These are phyloP conservation scores for Linanthus parryae DNA, from an alignment of 148 eudicot species.

Conservation along the genomic window DNA sequence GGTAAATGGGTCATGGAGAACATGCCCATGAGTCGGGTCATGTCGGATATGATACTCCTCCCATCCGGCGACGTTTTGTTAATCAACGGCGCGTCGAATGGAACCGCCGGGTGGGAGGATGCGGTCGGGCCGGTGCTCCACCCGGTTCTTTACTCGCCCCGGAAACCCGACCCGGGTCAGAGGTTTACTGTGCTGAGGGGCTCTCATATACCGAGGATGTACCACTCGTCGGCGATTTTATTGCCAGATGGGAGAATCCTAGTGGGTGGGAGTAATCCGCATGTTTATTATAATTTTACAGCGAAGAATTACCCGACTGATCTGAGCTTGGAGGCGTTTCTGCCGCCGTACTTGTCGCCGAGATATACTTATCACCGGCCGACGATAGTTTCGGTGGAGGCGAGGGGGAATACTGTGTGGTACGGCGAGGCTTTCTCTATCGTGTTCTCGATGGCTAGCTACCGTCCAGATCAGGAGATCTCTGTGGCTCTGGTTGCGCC, in stretches of 20 bases:
- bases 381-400: conserved; percentile 23
- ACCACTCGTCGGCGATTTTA: conserved; percentile 60
- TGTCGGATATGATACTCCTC: conserved; percentile 76
- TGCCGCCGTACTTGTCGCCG: conserved; percentile 53
- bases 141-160: conserved; percentile 53
- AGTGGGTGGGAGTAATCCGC: conserved; percentile 88
- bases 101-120: conserved; percentile 79
- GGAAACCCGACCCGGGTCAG: conserved; percentile 6
- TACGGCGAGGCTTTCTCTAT: conserved; percentile 40
- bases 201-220: conserved; percentile 50
- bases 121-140: conserved; percentile 44
- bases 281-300: conserved; percentile 56
- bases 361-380: conserved; percentile 35
- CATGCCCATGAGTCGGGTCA: conserved; percentile 74
- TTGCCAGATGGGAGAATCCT: conserved; percentile 65
- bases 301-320: conserved; percentile 63
- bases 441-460: conserved; percentile 39
- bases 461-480: conserved; percentile 19
- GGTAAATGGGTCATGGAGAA: conserved; percentile 58
- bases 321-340: conserved; percentile 65
- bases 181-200: conserved; percentile 52
- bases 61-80: conserved; percentile 58
- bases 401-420: conserved; percentile 23
- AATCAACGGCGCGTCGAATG: conserved; percentile 62
- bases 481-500: conserved; percentile 53